Conservation (phyloP, 2,329 filamentous ascomycete species). For the Ceratocystis variospora region DNA sequence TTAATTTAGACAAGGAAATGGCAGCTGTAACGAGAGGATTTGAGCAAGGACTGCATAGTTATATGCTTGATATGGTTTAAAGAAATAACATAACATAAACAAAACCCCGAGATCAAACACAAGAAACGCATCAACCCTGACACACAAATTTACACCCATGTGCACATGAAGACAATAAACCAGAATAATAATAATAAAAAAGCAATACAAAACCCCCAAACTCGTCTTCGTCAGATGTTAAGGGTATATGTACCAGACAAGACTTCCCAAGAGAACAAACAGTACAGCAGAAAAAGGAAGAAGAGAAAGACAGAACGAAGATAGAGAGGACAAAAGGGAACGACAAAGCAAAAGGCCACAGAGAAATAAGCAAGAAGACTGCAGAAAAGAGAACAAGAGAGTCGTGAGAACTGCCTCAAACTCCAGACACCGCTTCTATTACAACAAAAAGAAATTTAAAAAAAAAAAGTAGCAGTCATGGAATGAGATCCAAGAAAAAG, state of each 20-base stretch:
- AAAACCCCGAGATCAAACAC: not conserved
- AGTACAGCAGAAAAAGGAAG: not conserved
- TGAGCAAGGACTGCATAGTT: not conserved
- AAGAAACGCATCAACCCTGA: not conserved
- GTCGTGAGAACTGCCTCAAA: constrained; percentile 14
- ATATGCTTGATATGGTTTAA: not conserved
- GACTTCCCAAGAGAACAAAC: constrained; percentile 7
- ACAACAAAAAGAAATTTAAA: not conserved
- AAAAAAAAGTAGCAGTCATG: not conserved
- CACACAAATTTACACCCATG: not conserved
- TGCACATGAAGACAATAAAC: not conserved
- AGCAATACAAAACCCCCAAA: not conserved
- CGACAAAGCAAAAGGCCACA: not conserved
- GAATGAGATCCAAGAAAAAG: not conserved
- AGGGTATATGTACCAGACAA: constrained; percentile 8
- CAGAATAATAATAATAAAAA: not conserved
- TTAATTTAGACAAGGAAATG: not conserved
- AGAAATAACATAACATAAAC: not conserved
- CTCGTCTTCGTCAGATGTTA: not conserved
- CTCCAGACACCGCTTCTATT: not conserved
- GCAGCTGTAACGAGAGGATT: not conserved
- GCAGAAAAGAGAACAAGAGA: constrained; percentile 9
- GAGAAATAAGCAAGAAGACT: not conserved
- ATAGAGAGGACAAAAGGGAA: not conserved
- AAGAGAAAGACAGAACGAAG: not conserved